Base-by-base conservation (phyloP, 225 moss, liverwort and hornwort genomes). In the Polytrichum commune region DNA sequence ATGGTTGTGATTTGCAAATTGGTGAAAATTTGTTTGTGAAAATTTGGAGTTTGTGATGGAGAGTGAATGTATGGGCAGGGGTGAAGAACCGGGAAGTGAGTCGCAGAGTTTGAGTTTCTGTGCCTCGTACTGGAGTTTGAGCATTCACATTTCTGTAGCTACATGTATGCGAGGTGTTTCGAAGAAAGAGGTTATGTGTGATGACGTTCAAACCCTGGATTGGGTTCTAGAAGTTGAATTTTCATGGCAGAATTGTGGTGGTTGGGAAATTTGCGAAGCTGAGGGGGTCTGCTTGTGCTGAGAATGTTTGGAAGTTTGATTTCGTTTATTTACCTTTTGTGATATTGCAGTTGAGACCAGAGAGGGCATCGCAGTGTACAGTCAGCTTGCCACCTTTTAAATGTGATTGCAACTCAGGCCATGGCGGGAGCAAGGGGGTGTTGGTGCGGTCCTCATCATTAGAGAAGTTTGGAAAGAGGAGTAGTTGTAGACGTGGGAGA, bases 281-380 rank as follows among this genome's bases (percentile, higher is more conserved):
- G 20, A 58, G 58, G 22, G 20, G 22, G 62, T 24, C 24, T 26
- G 9, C 27, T 27, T 28, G 22, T 63, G 22, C 18, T 60, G 13
- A 57, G 28, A 10, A 46, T 46, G 4, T 13, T 46, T 46, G 13
- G 46, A 46, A 46, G 13, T 46, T 46, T 16, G 46, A 46, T 13
- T 60, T 60, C 55, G 25, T 72, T n/a, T n/a, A 57, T n/a, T 19
- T 58, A 24, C 22, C 20, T 6, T 58, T 20, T 58, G 58, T 58
- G 46, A 46, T 16, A 13, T 8, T 85, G 78, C 94, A 95, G 94
- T 67, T 86, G 74, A 84, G 77, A 68, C 61, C 84, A 24, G 86
- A 79, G 35, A 88, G 84, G 76, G 84, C 87, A 72, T 64, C 72
- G 27, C 78, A 79, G 65, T 68, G 65, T 60, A 80, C 69, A 54